Percentiles rank a stretch among this genome's conserved stretches.
Evolutionary conservation across 2,329 filamentous ascomycete genomes (phyloP).

Genomic region (Talaromyces sp.): DNA sequence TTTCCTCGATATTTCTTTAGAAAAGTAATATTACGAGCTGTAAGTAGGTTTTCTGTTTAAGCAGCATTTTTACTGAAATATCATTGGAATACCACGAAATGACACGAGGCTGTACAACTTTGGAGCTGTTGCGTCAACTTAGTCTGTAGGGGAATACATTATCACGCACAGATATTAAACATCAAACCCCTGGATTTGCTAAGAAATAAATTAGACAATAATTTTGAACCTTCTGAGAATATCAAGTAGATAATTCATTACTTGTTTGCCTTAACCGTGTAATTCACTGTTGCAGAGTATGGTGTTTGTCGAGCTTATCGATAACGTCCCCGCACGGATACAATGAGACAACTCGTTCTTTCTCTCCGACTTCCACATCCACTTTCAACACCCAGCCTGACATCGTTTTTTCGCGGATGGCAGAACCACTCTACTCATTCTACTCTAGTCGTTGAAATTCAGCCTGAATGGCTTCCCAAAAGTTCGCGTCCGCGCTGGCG

Average conservation of each 20-base stretch:
- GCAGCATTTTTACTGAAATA: too few relatives aligned
- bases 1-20: background rate
- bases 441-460: background rate
- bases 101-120: background rate
- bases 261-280: too few relatives aligned
- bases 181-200: background rate
- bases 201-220: background rate
- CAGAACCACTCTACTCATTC: background rate
- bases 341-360: background rate
- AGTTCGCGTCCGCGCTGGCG: conserved; percentile 44
- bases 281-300: too few relatives aligned
- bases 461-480: conserved; percentile 43
- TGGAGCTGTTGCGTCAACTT: background rate
- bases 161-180: background rate
- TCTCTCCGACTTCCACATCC: background rate
- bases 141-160: too few relatives aligned
- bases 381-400: background rate
- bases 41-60: background rate
- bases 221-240: too few relatives aligned
- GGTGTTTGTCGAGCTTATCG: background rate
- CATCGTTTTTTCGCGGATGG: background rate
- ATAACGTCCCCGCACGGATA: background rate
- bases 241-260: too few relatives aligned
- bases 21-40: background rate
- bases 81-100: too few relatives aligned